Percentiles rank a stretch among this genome's conserved stretches.
phyloP scores from a whole-genome alignment of 495 filamentous ascomycete genomes.

The Daldinia childiae region DNA sequence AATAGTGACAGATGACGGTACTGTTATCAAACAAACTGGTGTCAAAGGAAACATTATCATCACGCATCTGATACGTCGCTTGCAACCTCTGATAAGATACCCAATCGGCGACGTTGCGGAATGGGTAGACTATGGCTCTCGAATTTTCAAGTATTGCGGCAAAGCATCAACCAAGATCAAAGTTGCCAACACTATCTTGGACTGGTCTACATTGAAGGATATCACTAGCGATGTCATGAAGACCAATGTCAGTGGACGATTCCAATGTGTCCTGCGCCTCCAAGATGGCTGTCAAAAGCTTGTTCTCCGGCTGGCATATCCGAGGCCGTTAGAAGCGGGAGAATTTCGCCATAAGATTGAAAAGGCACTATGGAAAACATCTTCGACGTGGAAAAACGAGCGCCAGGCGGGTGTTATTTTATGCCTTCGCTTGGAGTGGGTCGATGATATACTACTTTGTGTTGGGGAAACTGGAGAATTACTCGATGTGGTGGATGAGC shows the following conservation, averaged over 20 bases:
- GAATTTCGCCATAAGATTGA: slow-evolving; percentile 15
- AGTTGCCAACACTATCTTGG: slow-evolving; percentile 1
- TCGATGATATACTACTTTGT: not conserved
- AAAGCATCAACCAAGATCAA: slow-evolving; percentile 4
- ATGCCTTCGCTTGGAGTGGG: slow-evolving; percentile 15
- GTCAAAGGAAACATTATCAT: slow-evolving; percentile 16
- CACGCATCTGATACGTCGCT: slow-evolving; percentile 13
- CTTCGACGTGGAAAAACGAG: not conserved
- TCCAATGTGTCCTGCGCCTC: slow-evolving; percentile 15
- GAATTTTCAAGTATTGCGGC: slow-evolving; percentile 9
- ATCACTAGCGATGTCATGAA: not conserved
- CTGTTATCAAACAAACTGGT: slow-evolving; percentile 6
- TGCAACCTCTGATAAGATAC: slow-evolving; percentile 19
- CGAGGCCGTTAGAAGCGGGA: not conserved
- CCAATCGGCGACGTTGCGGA: slow-evolving; percentile 19
- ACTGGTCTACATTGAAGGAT: not conserved
- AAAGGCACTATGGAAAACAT: slow-evolving; percentile 9
- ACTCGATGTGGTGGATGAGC: slow-evolving; percentile 11
- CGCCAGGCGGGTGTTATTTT: not conserved
- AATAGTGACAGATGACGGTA: slow-evolving; percentile 19
- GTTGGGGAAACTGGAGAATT: slow-evolving; percentile 1
- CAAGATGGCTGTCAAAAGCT: slow-evolving; percentile 1
- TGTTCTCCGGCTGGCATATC: slow-evolving; percentile 8
- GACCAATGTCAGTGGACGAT: not conserved
- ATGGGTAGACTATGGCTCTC: slow-evolving; percentile 13